Base-by-base conservation (phyloP, 1,284 basidiomycete genomes). In the Termitomyces sp. region DNA sequence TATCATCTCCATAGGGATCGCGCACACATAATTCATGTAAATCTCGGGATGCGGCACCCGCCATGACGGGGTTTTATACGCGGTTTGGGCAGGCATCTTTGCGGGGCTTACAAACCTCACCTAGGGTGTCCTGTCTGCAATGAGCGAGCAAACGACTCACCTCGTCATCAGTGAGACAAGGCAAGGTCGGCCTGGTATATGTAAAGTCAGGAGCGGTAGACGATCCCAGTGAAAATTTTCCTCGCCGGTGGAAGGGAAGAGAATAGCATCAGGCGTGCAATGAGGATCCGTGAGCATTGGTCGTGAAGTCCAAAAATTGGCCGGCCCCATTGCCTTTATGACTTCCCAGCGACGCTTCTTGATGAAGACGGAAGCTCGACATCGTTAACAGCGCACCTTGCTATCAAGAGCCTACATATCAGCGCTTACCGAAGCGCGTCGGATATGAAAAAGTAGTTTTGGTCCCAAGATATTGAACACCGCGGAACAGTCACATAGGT, bases 21-120 rank as follows among this genome's bases (percentile, higher is more conserved):
- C 3, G 64, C 71, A 54, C 59, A 77, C 84, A 68, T 85, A 88
- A 66, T 91, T 86, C 87, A 91, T 91, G 63, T 85, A 81, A 34
- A 88, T 78, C 66, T 90, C 86, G 8, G 88, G 88, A 67, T 90
- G 88, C 1, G 88, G 88, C 73, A 87, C 78, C 46, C 83, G 79
- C 45, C 78, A 62, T 51, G 75, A 69, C 53, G 67, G 64, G 46
- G 66, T 61, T 31, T 71, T 68, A 49, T 77, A 74, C 9, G 70
- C 69, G 1, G 70, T 71, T 57, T 76, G 75, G 44, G 76, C 76
- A 50, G 72, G 72, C 46, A 72, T 63, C 50, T 75, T 69, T 68
- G 82, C 76, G 5, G 80, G 77, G 65, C 83, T 87, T 40, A n/a
- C 26, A 3, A 11, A 26, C 1, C 24, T n/a, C n/a, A n/a, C n/a